phyloP scores from a whole-genome alignment of 2,329 filamentous ascomycete species.

The Xylaria hypoxylon region DNA sequence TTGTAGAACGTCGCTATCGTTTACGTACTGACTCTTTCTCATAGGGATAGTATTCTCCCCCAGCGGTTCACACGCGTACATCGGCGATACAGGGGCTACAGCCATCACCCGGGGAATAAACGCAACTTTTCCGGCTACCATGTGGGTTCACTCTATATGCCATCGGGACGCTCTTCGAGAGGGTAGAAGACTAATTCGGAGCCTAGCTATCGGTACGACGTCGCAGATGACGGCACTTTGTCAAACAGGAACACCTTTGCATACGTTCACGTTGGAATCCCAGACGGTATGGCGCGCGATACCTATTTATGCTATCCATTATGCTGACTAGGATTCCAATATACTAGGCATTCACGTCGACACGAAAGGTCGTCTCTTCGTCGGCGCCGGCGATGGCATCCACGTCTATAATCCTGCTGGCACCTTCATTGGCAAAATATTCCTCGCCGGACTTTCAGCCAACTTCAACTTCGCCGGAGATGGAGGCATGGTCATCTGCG shows the following conservation, averaged over 20 bases:
- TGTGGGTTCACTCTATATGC: slow-evolving; percentile 55
- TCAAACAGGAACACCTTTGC: slow-evolving; percentile 67
- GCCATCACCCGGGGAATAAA: slow-evolving; percentile 59
- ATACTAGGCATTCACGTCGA: slow-evolving; percentile 67
- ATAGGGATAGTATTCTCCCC: slow-evolving; percentile 67
- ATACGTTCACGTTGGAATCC: slow-evolving; percentile 63
- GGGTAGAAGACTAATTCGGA: slow-evolving; percentile 13
- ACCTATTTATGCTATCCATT: slow-evolving; percentile 19
- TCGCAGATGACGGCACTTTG: slow-evolving; percentile 59
- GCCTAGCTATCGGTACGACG: slow-evolving; percentile 59
- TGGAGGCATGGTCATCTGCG: slow-evolving; percentile 57
- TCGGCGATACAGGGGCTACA: slow-evolving; percentile 67
- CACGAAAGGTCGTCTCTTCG: slow-evolving; percentile 66
- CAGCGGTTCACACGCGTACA: slow-evolving; percentile 63
- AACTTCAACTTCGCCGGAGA: slow-evolving; percentile 63
- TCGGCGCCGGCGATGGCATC: slow-evolving; percentile 63
- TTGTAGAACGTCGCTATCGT: background rate
- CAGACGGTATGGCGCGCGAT: slow-evolving; percentile 62
- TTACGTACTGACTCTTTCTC: background rate
- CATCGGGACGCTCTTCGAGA: background rate
- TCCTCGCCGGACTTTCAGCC: slow-evolving; percentile 58
- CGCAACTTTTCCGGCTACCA: slow-evolving; percentile 56
- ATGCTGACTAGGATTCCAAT: slow-evolving; percentile 47
- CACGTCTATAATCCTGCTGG: slow-evolving; percentile 62
- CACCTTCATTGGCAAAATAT: slow-evolving; percentile 67